phyloP scores from a whole-genome alignment of 306 rosid genomes.

The Geum urbanum region DNA sequence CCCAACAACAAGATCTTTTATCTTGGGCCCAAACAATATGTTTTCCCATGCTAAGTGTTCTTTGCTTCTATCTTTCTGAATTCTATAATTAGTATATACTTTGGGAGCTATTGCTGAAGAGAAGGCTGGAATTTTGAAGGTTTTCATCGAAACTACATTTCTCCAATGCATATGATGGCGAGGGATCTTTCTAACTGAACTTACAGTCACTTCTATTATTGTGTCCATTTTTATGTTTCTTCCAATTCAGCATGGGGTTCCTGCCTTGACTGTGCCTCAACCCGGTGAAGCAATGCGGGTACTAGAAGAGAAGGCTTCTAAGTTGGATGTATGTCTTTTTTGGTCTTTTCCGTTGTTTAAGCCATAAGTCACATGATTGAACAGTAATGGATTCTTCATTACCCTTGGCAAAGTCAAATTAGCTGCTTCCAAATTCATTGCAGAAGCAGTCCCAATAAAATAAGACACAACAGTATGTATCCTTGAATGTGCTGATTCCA shows the following conservation, averaged over 20 bases:
- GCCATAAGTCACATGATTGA: background rate
- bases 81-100: constrained; percentile 57
- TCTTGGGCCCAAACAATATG: too few relatives aligned
- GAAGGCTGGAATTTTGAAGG: constrained; percentile 99
- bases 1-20: too few relatives aligned
- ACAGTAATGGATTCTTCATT: background rate
- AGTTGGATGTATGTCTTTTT: constrained; percentile 50
- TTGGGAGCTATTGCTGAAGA: constrained; percentile 90
- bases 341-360: background rate
- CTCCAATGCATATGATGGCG: background rate
- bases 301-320: constrained; percentile 73
- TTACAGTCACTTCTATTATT: constrained; percentile 12
- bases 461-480: background rate
- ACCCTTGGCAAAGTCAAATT: background rate
- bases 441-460: constrained; percentile 20
- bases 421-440: constrained; percentile 18
- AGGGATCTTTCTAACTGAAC: constrained; percentile 10
- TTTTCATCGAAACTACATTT: constrained; percentile 31
- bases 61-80: constrained; percentile 24
- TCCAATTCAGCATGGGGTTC: constrained; percentile 51
- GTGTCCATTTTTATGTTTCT: constrained; percentile 18
- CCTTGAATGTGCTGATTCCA: constrained; percentile 29
- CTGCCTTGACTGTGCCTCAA: constrained; percentile 82
- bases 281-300: constrained; percentile 90
- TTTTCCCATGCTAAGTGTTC: background rate